These are phyloP conservation scores for Russula virescens DNA, from an alignment of 768 basidiomycete species.

Conservation along the genomic window DNA sequence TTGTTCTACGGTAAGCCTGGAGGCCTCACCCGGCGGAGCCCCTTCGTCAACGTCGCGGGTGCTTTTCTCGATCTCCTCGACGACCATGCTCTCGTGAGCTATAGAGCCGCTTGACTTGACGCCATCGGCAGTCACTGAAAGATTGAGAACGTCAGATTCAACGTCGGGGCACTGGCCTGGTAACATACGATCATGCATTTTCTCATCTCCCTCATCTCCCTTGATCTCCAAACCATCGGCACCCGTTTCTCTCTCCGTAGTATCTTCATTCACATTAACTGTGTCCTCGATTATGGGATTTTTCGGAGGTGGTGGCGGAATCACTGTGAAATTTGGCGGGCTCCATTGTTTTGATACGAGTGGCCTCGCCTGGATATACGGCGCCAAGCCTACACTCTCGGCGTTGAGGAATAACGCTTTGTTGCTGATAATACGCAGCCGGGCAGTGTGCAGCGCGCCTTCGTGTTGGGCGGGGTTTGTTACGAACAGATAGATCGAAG, in stretches of 20 bases:
- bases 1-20: constrained; percentile 1
- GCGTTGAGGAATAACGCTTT: constrained; percentile 53
- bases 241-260: not conserved
- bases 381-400: constrained; percentile 53
- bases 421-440: constrained; percentile 74
- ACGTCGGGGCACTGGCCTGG: not conserved
- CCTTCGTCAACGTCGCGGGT: not conserved
- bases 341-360: constrained; percentile 64
- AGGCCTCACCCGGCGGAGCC: not conserved
- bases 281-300: not conserved
- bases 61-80: not conserved
- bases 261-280: not conserved
- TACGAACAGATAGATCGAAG: constrained; percentile 70
- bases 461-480: constrained; percentile 59
- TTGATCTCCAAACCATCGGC: not conserved
- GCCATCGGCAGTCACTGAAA: not conserved
- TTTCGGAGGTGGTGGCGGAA: constrained; percentile 23
- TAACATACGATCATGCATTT: not conserved
- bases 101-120: not conserved
- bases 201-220: not conserved
- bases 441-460: constrained; percentile 57
- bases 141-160: not conserved
- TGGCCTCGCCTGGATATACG: constrained; percentile 67
- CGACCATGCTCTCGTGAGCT: not conserved
- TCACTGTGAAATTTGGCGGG: constrained; percentile 41